phyloP scores from a whole-genome alignment of 495 filamentous ascomycete genomes.

The Cercophora newfieldiana region DNA sequence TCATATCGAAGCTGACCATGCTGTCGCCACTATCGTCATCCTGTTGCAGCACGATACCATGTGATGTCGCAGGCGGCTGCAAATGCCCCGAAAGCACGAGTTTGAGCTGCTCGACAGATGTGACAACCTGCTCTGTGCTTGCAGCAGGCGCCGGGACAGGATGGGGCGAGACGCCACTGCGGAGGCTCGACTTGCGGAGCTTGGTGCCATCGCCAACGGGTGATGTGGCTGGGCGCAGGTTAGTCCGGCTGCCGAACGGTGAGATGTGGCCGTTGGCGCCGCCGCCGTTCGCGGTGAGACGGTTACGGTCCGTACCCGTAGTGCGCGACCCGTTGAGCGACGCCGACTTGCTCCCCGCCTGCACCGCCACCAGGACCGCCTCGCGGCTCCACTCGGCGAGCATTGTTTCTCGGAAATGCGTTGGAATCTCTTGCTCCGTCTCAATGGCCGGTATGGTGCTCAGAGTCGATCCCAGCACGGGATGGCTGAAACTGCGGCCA shows the following conservation, averaged over 20 bases:
- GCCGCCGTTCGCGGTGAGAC: slow-evolving; percentile 58
- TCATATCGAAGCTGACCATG: slow-evolving; percentile 57
- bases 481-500: slow-evolving; percentile 62
- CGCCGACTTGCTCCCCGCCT: slow-evolving; percentile 64
- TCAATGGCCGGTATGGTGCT: slow-evolving; percentile 39
- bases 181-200: slow-evolving; percentile 45
- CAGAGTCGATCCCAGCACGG: slow-evolving; percentile 53
- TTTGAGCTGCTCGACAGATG: slow-evolving; percentile 88
- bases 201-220: slow-evolving; percentile 24
- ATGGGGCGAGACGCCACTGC: slow-evolving; percentile 51
- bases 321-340: slow-evolving; percentile 75
- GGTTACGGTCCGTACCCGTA: slow-evolving; percentile 53
- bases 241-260: slow-evolving; percentile 42
- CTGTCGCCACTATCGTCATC: slow-evolving; percentile 55
- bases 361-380: slow-evolving; percentile 62
- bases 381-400: slow-evolving; percentile 73
- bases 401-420: slow-evolving; percentile 66
- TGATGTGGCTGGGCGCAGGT: slow-evolving; percentile 44
- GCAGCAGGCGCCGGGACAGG: slow-evolving; percentile 40
- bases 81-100: slow-evolving; percentile 61
- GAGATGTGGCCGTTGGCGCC: slow-evolving; percentile 43
- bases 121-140: slow-evolving; percentile 57
- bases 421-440: slow-evolving; percentile 39
- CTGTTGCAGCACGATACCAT: slow-evolving; percentile 26
- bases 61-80: slow-evolving; percentile 29